Base-by-base conservation (phyloP, 2,329 filamentous ascomycete genomes). In the Scolecobasidium constrictum region DNA sequence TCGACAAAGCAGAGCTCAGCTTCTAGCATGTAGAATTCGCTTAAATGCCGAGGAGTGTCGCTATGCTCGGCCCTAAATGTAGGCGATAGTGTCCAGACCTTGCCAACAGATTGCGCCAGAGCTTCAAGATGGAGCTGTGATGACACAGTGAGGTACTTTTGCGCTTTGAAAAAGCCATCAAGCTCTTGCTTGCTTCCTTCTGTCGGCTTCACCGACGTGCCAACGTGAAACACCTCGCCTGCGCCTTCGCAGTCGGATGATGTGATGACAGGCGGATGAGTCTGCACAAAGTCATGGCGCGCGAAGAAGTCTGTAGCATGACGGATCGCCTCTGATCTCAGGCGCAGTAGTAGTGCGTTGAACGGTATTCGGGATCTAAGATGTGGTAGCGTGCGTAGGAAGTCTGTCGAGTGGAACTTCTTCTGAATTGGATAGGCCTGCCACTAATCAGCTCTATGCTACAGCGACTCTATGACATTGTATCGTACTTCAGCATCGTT, bases 11-110 rank as follows among this genome's bases (percentile, higher is more conserved):
- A 81, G 58, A 88, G 69, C 61, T 98, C 92, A 13, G 81, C 88
- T 63, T 98, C 92, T 2, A 98, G 75, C 92, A 98, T 96, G 65
- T 96, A 96, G 56, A 98, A 96, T 57, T 98, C 92, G 66, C 86
- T 94, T 47, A 98, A 69, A 63, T 98, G 92, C 20, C 92, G 79
- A 4, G 87, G 81, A 0, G 92, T 96, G 56, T 96, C 88, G 62
- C 87, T 95, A 57, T 80, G 81, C 61, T 95, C 92, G 3, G 92
- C 92, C 28, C 92, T 78, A 57, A 98, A 98, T 0, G 87, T 93
- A 3, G 92, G 92, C 4, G 88, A 92, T 9, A 98, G 66, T 1
- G 88, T 84, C 88, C 92, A 98, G 5, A 96, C 92, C 52, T 83
- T 86, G 31, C 86, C 86, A 21, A 95, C 73, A 16, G 88, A 81